phyloP scores from a whole-genome alignment of 345 rosid genomes.

The Lagerstroemia speciosa region DNA sequence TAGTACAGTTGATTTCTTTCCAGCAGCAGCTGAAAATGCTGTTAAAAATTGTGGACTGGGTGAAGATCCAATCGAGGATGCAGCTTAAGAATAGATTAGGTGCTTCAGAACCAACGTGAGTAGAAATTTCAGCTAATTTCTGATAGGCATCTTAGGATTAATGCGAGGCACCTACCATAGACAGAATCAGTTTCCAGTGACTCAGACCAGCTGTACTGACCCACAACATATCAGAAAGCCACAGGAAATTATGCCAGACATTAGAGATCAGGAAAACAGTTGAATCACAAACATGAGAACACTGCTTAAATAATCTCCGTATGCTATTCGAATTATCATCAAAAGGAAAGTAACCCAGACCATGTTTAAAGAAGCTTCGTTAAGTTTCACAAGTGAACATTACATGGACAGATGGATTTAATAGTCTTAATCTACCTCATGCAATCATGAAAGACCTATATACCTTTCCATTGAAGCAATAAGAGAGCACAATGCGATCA shows the following conservation, averaged over 20 bases:
- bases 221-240: slow-evolving; percentile 41
- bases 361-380: not conserved
- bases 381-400: not conserved
- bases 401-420: too few relatives aligned
- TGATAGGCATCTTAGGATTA: not conserved
- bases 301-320: not conserved
- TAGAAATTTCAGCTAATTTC: not conserved
- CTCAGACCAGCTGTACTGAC: slow-evolving; percentile 79
- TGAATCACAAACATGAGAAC: not conserved
- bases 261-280: not conserved
- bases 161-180: slow-evolving; percentile 44
- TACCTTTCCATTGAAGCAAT: slow-evolving; percentile 70
- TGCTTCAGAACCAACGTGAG: not conserved
- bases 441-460: slow-evolving; percentile 73
- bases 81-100: slow-evolving; percentile 36
- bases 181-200: slow-evolving; percentile 65
- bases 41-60: slow-evolving; percentile 64
- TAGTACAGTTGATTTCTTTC: slow-evolving; percentile 48
- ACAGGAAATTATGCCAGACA: slow-evolving; percentile 6
- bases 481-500: slow-evolving; percentile 48
- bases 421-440: too few relatives aligned
- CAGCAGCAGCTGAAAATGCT: slow-evolving; percentile 72
- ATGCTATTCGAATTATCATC: not conserved
- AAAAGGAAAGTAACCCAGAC: not conserved
- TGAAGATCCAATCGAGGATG: slow-evolving; percentile 76